Conservation (phyloP, 2,329 filamentous ascomycete genomes). For the Paecilomyces dactylethromorphus region DNA sequence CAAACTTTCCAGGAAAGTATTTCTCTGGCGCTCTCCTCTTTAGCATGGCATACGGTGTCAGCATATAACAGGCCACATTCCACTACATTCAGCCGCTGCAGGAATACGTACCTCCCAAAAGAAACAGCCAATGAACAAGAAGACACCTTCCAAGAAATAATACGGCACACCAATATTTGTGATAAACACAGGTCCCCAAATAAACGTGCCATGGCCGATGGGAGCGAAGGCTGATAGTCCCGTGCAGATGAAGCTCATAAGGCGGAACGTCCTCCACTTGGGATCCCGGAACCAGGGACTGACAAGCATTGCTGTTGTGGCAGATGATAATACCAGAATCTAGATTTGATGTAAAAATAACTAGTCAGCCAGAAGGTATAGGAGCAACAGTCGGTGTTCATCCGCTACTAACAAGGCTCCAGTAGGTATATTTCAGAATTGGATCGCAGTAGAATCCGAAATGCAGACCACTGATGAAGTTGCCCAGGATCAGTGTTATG, state of each 20-base stretch:
- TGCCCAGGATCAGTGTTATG: constrained; percentile 24
- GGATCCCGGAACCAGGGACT: constrained; percentile 25
- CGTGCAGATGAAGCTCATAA: constrained; percentile 21
- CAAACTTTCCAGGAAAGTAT: constrained; percentile 23
- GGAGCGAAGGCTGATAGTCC: constrained; percentile 27
- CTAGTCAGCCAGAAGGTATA: not conserved
- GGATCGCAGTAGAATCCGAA: constrained; percentile 30
- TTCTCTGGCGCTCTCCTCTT: constrained; percentile 17
- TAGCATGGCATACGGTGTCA: not conserved
- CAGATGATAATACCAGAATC: constrained; percentile 22
- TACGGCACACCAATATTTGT: constrained; percentile 22
- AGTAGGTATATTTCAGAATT: constrained; percentile 21
- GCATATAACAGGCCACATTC: not conserved
- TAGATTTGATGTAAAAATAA: constrained; percentile 2
- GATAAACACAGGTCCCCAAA: constrained; percentile 18
- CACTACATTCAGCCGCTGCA: not conserved
- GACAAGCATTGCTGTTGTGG: constrained; percentile 26
- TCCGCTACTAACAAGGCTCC: constrained; percentile 25
- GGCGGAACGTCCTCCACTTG: constrained; percentile 20
- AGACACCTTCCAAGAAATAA: constrained; percentile 25
- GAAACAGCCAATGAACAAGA: constrained; percentile 22
- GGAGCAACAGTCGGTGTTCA: not conserved
- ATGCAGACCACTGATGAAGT: constrained; percentile 28
- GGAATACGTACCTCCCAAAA: constrained; percentile 14
- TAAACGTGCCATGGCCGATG: constrained; percentile 21